These are phyloP conservation scores for Pinus albicaulis DNA, from an alignment of 75 land plant species.

Conservation along the genomic window DNA sequence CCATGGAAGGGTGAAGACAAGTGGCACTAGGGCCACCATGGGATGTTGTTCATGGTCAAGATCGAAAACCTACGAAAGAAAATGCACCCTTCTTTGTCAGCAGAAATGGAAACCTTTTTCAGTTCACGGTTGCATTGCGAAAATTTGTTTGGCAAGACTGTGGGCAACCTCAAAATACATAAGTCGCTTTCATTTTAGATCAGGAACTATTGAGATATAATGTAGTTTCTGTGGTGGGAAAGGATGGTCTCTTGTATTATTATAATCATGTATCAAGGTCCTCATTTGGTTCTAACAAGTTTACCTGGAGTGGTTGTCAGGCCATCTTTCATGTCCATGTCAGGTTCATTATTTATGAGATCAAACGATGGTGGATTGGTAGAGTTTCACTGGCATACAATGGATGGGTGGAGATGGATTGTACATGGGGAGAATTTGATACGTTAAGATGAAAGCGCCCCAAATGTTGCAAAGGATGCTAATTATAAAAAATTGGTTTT, in stretches of 20 bases:
- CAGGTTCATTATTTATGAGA: slow-evolving; percentile 73
- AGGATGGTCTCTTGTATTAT: slow-evolving; percentile 59
- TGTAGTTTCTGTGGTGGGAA: slow-evolving; percentile 66
- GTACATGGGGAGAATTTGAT: too few relatives aligned
- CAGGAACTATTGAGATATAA: slow-evolving; percentile 65
- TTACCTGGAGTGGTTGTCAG: slow-evolving; percentile 65
- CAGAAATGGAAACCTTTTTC: slow-evolving; percentile 61
- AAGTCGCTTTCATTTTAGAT: slow-evolving; percentile 65
- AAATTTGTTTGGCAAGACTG: slow-evolving; percentile 81
- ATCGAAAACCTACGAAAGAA: slow-evolving; percentile 36
- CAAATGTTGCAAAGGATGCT: too few relatives aligned
- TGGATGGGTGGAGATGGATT: slow-evolving; percentile 80
- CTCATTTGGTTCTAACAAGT: slow-evolving; percentile 52
- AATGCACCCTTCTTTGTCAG: slow-evolving; percentile 69
- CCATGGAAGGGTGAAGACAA: slow-evolving; percentile 57
- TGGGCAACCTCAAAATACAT: slow-evolving; percentile 44
- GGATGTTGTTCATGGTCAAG: slow-evolving; percentile 48
- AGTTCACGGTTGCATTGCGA: slow-evolving; percentile 61
- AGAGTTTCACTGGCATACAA: slow-evolving; percentile 57
- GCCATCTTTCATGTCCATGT: slow-evolving; percentile 26
- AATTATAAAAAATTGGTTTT: too few relatives aligned
- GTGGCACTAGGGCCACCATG: slow-evolving; percentile 69
- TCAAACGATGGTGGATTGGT: slow-evolving; percentile 64
- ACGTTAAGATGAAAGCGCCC: too few relatives aligned
- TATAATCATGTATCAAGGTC: slow-evolving; percentile 65